Evolutionary conservation across 1,284 basidiomycete species (phyloP), one percentile per base, ranked within the genome.

Genomic region (Heterobasidion occidentale): DNA sequence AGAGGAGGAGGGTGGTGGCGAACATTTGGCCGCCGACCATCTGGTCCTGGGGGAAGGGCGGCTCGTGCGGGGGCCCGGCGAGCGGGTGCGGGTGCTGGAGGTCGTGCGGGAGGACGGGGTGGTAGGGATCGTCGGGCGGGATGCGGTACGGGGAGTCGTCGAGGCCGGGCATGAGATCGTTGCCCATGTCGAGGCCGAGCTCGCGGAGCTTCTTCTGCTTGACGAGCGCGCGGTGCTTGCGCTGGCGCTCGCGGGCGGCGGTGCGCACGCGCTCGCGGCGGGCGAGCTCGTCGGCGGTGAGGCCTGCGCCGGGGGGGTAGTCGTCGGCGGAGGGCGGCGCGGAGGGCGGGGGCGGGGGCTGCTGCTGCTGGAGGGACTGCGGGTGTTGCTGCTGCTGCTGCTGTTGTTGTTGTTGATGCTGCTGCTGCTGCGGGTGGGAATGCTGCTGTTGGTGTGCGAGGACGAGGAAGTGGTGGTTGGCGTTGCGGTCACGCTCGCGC

Each of bases 121-220:
- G 46, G 17, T 83, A 85, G 64, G 80, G 77, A 36, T 77, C 78
- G 44, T 84, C 81, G 11, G 79, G 71, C 58, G 75, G 71, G 56
- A 83, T 74, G 56, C 83, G 74, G 63, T 84, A 86, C 59, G 79
- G 79, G 19, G 83, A 72, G 27, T 85, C 82, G 48, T 84, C 83
- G 67, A 84, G 78, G 49, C 77, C 75, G 12, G 77, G 74, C 59
- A 83, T 65, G 64, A 84, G 75, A 60, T 86, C 84, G 72, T 81
- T 81, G 55, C 83, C 82, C 81, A 87, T 86, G 64, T 88, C 85
- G 53, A 88, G 68, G 9, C 84, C 88, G n/a, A 89, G 75, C 60
- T 87, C 87, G 58, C 83, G 77, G 78, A 89, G 79, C 67, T 90
- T 88, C 61, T 81, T 77, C 66, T 86, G 82, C 70, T 90, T 90